Evolutionary conservation across 768 basidiomycete genomes (phyloP).

Genomic region (Boletus sp.): DNA sequence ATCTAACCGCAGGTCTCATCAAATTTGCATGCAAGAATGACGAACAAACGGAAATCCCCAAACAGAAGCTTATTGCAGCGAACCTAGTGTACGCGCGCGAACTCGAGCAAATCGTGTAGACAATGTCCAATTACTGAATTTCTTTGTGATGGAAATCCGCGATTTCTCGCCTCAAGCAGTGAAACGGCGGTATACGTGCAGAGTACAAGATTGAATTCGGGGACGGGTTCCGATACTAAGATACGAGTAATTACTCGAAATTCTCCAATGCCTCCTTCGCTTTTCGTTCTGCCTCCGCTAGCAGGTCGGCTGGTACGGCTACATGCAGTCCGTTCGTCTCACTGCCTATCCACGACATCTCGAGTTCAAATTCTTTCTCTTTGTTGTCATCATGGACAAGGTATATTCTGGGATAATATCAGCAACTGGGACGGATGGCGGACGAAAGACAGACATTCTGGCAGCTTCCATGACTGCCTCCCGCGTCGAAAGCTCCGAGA

Average conservation of each 20-base stretch:
- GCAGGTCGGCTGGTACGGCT: constrained; percentile 80
- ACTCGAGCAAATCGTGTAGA: constrained; percentile 85
- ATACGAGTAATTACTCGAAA: constrained; percentile 41
- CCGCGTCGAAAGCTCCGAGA: constrained; percentile 71
- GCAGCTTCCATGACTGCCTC: constrained; percentile 93
- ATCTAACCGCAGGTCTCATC: constrained; percentile 65
- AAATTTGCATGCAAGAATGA: constrained; percentile 79
- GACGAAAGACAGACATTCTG: constrained; percentile 68
- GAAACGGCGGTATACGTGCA: background rate
- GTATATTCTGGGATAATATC: constrained; percentile 67
- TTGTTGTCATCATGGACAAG: constrained; percentile 97
- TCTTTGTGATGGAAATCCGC: background rate
- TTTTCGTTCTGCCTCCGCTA: constrained; percentile 79
- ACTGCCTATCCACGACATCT: constrained; percentile 93
- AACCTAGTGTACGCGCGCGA: constrained; percentile 81
- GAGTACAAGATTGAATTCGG: constrained; percentile 9
- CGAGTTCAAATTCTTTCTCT: constrained; percentile 97
- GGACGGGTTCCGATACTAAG: constrained; percentile 19
- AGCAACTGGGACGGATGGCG: background rate
- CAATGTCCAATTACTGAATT: background rate
- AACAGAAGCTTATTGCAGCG: constrained; percentile 75
- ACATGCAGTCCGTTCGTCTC: constrained; percentile 79
- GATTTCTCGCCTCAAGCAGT: background rate
- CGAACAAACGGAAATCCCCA: constrained; percentile 82
- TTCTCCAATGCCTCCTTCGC: constrained; percentile 84